phyloP scores from a whole-genome alignment of 2,329 filamentous ascomycete species.

The Fusarium devonianum region DNA sequence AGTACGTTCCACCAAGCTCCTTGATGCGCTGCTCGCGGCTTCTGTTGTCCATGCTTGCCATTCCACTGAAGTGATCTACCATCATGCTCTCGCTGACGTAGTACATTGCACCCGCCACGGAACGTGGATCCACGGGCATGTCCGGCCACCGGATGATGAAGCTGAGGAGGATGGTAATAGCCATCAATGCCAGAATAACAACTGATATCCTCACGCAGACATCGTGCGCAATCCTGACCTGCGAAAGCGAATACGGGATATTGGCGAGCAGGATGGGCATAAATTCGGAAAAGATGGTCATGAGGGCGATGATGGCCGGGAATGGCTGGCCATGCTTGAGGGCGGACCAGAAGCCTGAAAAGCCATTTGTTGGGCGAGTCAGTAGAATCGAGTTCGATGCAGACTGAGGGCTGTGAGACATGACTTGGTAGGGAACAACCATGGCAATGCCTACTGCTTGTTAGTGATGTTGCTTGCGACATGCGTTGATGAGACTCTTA shows the following conservation, averaged over 20 bases:
- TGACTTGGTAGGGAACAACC: slow-evolving; percentile 53
- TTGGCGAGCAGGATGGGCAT: slow-evolving; percentile 59
- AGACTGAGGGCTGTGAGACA: slow-evolving; percentile 45
- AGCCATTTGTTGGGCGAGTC: slow-evolving; percentile 53
- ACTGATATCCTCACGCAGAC: slow-evolving; percentile 52
- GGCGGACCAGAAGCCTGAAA: slow-evolving; percentile 50
- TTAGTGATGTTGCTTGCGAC: not conserved
- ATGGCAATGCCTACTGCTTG: slow-evolving; percentile 51
- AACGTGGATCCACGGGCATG: slow-evolving; percentile 57
- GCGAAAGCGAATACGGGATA: slow-evolving; percentile 55
- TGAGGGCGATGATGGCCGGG: slow-evolving; percentile 50
- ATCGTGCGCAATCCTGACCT: slow-evolving; percentile 49
- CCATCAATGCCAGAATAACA: slow-evolving; percentile 52
- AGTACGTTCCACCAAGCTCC: slow-evolving; percentile 36
- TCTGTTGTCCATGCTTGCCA: slow-evolving; percentile 30
- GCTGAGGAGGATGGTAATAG: slow-evolving; percentile 49
- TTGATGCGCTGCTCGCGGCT: slow-evolving; percentile 33
- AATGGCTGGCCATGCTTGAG: slow-evolving; percentile 45
- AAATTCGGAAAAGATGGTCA: slow-evolving; percentile 56
- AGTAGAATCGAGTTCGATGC: slow-evolving; percentile 51
- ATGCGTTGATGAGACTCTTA: not conserved
- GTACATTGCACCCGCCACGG: slow-evolving; percentile 55
- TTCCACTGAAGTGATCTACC: slow-evolving; percentile 36
- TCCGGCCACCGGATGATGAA: slow-evolving; percentile 53
- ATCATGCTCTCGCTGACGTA: slow-evolving; percentile 46